Base-by-base conservation (phyloP, 2,329 filamentous ascomycete genomes). In the Xylaria polymorpha region DNA sequence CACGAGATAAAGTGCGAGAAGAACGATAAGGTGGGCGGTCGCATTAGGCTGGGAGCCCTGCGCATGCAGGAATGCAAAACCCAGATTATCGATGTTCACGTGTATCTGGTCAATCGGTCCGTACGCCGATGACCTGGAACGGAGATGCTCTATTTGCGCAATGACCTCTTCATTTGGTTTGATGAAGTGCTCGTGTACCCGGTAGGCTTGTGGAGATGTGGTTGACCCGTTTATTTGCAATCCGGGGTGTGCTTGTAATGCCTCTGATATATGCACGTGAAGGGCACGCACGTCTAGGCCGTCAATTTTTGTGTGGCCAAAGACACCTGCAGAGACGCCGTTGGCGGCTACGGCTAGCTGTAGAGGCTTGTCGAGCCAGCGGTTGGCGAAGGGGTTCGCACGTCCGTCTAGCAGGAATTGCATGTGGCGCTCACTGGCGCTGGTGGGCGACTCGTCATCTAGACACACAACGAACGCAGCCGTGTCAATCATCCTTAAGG, bases 291-390 rank as follows among this genome's bases (percentile, higher is more conserved):
- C 68, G 35, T 74, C 70, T 3, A 71, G 58, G 7, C 65, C 70
- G 22, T 74, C 72, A 8, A 72, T 14, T 50, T 74, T 74, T 20
- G 72, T 43, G 25, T 74, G 72, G 32, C 71, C 71, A 48, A 56
- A 70, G 4, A 68, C 61, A 5, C 55, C 68, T 2, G 64, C 70
- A 7, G 72, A 73, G 5, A 67, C 9, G 2, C 72, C 72, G 56
- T 73, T 72, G 14, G 68, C 68, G 4, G 70, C 65, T 22, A 73
- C 64, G 41, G 57, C 56, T 25, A 73, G 61, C 35, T 72, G 65
- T 5, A 69, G 37, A 3, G 68, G 41, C 59, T 73, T 72, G 57
- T 73, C 72, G 3, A 72, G 63, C 72, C 72, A 73, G 20, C 70
- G 64, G 51, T 72, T 72, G 29, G 58, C 46, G 18, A 70, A 68